Base-by-base conservation (phyloP, 495 filamentous ascomycete genomes). In the Apodospora peruviana region DNA sequence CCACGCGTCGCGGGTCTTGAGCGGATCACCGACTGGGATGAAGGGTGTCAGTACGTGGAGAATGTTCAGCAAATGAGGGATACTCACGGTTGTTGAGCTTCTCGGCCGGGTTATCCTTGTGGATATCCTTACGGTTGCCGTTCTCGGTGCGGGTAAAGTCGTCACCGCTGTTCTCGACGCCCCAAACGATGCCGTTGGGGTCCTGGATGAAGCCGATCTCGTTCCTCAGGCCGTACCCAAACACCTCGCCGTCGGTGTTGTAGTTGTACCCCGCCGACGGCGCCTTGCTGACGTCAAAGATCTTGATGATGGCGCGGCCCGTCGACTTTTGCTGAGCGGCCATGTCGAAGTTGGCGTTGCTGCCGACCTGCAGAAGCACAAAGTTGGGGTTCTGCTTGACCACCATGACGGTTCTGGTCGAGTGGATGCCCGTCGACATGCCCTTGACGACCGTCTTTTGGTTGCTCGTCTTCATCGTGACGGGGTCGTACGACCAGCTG, bases 151-250 rank as follows among this genome's bases (percentile, higher is more conserved):
- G 63, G 21, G 52, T 43, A 27, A 70, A 66, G 53, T 68, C 65
- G 60, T 88, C 84, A 3, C 76, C 81, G 21, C 76, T 81, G 56
- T 87, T 88, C 68, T 88, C 84, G 1, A 88, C 85, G 2, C 74
- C 76, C 69, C 79, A 88, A 45, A 86, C 71, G 3, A 76, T 75
- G 20, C 83, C 82, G 8, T 63, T 73, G 0, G 78, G 78, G 40
- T 87, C 77, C 48, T 81, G 73, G 1, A 64, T 73, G 10, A 87
- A 66, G n/a, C 84, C 84, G 19, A 87, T 84, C 23, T 78, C 78
- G 61, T 87, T 87, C 3, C 84, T 68, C 34, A 87, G 65, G 12
- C 84, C 84, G 68, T 82, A 87, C 0, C 81, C 84, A 17, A 84
- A 71, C 5, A 81, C 66, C 32, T 71, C 53, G 5, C 84, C 84